These are phyloP conservation scores for Athelia sp. DNA, from an alignment of 1,284 basidiomycete genomes.

Conservation along the genomic window DNA sequence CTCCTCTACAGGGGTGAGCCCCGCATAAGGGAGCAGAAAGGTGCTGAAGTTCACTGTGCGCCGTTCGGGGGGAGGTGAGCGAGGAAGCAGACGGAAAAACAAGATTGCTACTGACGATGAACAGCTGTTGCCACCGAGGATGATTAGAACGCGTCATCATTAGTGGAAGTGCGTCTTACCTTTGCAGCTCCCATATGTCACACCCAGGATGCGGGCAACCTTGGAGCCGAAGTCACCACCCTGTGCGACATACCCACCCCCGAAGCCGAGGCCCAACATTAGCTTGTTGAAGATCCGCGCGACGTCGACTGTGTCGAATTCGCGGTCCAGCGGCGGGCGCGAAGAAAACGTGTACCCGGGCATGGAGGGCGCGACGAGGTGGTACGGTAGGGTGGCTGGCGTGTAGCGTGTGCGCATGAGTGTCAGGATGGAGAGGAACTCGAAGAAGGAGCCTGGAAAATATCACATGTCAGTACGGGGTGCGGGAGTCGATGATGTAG, in stretches of 20 bases:
- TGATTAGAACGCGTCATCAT: too few species aligned
- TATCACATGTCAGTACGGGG: background rate
- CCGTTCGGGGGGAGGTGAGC: background rate
- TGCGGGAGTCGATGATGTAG: too few species aligned
- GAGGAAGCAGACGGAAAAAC: too few species aligned
- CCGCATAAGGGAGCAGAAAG: background rate
- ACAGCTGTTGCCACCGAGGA: too few species aligned
- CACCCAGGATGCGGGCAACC: background rate
- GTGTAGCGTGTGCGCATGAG: background rate
- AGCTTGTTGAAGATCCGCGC: background rate
- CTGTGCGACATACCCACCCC: background rate
- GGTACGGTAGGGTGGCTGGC: background rate
- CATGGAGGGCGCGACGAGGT: background rate
- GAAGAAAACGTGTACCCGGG: slow-evolving; percentile 1
- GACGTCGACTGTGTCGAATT: background rate
- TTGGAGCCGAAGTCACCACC: background rate
- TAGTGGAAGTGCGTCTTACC: background rate
- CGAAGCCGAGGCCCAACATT: slow-evolving; percentile 1
- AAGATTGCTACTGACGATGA: background rate
- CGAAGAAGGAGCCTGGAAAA: background rate
- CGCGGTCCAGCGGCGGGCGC: background rate
- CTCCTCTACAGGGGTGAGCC: background rate
- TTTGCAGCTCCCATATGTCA: background rate
- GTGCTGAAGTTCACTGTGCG: background rate
- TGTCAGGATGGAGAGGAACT: background rate